Evolutionary conservation across 2,329 filamentous ascomycete species (phyloP).

Genomic region (Alternaria sp.): DNA sequence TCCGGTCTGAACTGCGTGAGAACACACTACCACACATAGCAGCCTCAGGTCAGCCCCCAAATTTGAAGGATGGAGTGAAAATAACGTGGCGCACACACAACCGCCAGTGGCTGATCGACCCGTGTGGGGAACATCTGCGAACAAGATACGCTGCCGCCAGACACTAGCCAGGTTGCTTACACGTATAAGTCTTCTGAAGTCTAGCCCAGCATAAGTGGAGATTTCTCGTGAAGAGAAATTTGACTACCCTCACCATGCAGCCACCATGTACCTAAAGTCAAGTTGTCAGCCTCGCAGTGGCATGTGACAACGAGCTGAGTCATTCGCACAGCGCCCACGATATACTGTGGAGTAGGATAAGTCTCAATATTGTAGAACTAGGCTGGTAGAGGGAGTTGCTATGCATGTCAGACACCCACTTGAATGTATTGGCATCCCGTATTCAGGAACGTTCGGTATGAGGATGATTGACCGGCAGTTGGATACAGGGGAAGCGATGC

Average conservation of each 20-base stretch:
- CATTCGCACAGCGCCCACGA: neutral
- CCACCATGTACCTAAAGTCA: slow-evolving; percentile 3
- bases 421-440: slow-evolving; percentile 1
- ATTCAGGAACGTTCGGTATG: neutral
- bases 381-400: neutral
- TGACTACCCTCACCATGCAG: neutral
- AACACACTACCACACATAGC: neutral
- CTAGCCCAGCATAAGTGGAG: neutral
- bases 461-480: neutral
- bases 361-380: neutral
- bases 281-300: neutral
- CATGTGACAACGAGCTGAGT: neutral
- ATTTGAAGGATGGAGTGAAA: neutral
- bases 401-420: neutral
- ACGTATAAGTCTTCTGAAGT: neutral
- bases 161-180: neutral
- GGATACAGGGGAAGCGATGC: neutral
- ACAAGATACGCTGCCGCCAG: slow-evolving; percentile 7
- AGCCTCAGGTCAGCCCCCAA: neutral
- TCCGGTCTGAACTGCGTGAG: neutral
- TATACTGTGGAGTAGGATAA: too few relatives aligned
- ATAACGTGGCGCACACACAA: neutral
- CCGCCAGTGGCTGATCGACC: slow-evolving; percentile 4
- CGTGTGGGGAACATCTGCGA: neutral
- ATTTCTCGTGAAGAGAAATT: neutral